phyloP scores from a whole-genome alignment of 1,139 yeast species.

The Debaryomyces udenii region DNA sequence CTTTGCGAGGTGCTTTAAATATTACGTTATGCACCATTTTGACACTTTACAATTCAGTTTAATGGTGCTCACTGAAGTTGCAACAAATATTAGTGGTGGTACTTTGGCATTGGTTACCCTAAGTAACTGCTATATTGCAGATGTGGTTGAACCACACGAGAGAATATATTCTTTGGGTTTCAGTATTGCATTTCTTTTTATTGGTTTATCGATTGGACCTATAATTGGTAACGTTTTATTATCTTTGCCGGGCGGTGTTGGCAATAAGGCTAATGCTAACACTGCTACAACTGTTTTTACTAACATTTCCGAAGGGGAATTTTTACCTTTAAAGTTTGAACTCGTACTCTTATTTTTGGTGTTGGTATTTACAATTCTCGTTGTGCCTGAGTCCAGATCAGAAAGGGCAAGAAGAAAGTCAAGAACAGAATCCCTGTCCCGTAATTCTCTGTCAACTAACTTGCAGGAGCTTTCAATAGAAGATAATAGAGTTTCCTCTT shows the following conservation, averaged over 20 bases:
- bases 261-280: neutral
- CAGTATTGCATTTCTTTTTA: conserved; percentile 57
- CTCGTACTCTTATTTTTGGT: conserved; percentile 26
- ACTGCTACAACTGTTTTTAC: neutral
- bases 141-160: conserved; percentile 57
- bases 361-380: conserved; percentile 33
- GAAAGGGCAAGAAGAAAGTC: conserved; percentile 48
- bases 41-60: conserved; percentile 35
- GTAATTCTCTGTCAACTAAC: conserved; percentile 8
- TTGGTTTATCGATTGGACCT: conserved; percentile 71
- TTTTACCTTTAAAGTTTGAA: conserved; percentile 36
- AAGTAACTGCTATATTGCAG: conserved; percentile 63
- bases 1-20: conserved; percentile 28
- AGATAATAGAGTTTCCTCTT: conserved; percentile 1
- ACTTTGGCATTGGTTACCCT: conserved; percentile 52
- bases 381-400: conserved; percentile 65
- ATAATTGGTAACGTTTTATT: conserved; percentile 49
- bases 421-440: conserved; percentile 37
- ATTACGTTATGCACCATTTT: conserved; percentile 32
- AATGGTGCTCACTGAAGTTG: conserved; percentile 38
- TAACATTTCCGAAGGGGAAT: conserved; percentile 23
- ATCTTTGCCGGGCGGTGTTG: conserved; percentile 10
- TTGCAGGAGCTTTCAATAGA: neutral
- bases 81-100: conserved; percentile 62
- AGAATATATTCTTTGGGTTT: conserved; percentile 61